These are phyloP conservation scores for Salpingoeca rosetta DNA, from an alignment of 78 protist species.

Conservation along the genomic window DNA sequence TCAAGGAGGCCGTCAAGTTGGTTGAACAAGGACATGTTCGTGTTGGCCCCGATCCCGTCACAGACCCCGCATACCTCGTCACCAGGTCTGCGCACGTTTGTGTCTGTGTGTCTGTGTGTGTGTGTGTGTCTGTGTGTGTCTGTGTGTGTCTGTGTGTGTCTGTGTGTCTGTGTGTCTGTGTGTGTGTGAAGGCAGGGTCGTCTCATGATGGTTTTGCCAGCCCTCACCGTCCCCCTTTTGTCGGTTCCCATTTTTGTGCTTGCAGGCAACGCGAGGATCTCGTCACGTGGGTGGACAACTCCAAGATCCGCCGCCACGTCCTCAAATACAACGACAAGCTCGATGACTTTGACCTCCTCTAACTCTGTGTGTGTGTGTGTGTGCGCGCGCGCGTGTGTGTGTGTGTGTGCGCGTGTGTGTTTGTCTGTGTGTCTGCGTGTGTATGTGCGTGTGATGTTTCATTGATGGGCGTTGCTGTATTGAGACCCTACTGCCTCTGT, in stretches of 20 bases:
- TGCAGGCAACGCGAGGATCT: conserved; percentile 55
- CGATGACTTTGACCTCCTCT: conserved; percentile 47
- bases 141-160: neutral
- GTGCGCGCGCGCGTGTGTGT: too few species aligned
- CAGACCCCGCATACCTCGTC: conserved; percentile 84
- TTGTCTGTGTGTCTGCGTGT: too few species aligned
- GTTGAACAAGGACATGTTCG: conserved; percentile 74
- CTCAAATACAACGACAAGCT: conserved; percentile 62
- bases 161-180: neutral
- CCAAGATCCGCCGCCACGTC: conserved; percentile 56
- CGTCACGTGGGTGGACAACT: conserved; percentile 80
- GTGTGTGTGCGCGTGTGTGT: too few species aligned
- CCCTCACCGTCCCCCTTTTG: too few species aligned
- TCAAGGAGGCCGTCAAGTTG: conserved; percentile 31
- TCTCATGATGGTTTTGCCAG: too few species aligned
- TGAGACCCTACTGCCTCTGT: too few species aligned
- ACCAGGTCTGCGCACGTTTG: too few species aligned
- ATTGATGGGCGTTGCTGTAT: too few species aligned
- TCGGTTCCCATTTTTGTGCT: neutral
- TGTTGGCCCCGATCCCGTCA: conserved; percentile 66
- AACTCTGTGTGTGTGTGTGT: neutral
- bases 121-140: too few species aligned
- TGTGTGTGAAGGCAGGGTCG: too few species aligned
- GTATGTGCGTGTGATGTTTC: too few species aligned
- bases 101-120: too few species aligned